These are phyloP conservation scores for Saccharomyces hybrid DNA, from an alignment of 1,139 yeast genomes.

Conservation along the genomic window DNA sequence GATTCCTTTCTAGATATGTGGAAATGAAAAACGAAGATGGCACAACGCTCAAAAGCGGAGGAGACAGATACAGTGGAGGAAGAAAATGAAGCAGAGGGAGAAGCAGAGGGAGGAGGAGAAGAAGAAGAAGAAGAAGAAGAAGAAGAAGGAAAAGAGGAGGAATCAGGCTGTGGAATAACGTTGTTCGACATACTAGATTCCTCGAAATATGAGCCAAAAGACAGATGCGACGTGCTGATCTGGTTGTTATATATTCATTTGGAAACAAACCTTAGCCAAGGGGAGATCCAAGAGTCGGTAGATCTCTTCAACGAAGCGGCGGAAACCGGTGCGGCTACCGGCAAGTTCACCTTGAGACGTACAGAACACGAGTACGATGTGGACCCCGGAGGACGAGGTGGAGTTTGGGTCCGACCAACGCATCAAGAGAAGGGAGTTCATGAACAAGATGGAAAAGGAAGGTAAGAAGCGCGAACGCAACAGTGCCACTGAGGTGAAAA, in stretches of 20 bases:
- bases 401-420: slow-evolving; percentile 67
- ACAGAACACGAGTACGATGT: slow-evolving; percentile 14
- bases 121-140: slow-evolving; percentile 5
- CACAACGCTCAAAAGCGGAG: slow-evolving; percentile 1
- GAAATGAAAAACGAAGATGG: slow-evolving; percentile 17
- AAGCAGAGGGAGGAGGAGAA: background rate
- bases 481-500: slow-evolving; percentile 2
- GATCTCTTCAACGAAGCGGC: slow-evolving; percentile 65
- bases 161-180: slow-evolving; percentile 4
- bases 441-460: slow-evolving; percentile 20
- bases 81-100: background rate
- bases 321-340: slow-evolving; percentile 8
- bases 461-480: background rate
- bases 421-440: slow-evolving; percentile 49
- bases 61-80: slow-evolving; percentile 3
- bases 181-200: slow-evolving; percentile 64
- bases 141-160: slow-evolving; percentile 5
- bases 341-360: slow-evolving; percentile 4
- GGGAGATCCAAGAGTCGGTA: slow-evolving; percentile 37
- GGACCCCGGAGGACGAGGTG: slow-evolving; percentile 63
- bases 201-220: slow-evolving; percentile 43
- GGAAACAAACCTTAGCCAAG: slow-evolving; percentile 58
- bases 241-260: slow-evolving; percentile 79
- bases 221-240: slow-evolving; percentile 64
- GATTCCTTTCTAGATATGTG: slow-evolving; percentile 31